phyloP scores from a whole-genome alignment of 106 monocot species.

The Agapanthus africanus region DNA sequence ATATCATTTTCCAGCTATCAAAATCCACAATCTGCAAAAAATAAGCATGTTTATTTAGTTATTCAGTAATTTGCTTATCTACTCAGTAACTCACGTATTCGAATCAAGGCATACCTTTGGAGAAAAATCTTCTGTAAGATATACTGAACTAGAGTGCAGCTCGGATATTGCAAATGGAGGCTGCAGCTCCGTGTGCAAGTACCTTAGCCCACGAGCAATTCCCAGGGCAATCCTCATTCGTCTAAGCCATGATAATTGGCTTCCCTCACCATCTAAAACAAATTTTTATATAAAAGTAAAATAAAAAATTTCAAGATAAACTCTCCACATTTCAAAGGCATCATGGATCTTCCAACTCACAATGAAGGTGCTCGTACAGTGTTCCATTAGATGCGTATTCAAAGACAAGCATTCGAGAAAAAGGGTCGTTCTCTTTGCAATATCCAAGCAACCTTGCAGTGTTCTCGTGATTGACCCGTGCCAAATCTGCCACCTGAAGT shows the following conservation, averaged over 20 bases:
- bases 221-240: slow-evolving; percentile 84
- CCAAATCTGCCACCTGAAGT: slow-evolving; percentile 72
- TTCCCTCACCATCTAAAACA: slow-evolving; percentile 62
- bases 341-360: slow-evolving; percentile 39
- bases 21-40: slow-evolving; percentile 98
- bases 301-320: too few species aligned
- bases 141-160: slow-evolving; percentile 62
- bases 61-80: too few species aligned
- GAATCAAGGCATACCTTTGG: slow-evolving; percentile 75
- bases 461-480: slow-evolving; percentile 77
- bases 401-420: slow-evolving; percentile 86
- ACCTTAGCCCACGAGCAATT: slow-evolving; percentile 68
- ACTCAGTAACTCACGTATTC: too few species aligned
- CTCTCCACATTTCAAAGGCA: too few species aligned
- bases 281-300: too few species aligned
- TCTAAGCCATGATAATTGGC: slow-evolving; percentile 75
- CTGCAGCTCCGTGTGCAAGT: slow-evolving; percentile 83
- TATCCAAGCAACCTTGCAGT: slow-evolving; percentile 73
- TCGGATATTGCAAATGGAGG: slow-evolving; percentile 75
- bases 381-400: slow-evolving; percentile 98
- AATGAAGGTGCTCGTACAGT: slow-evolving; percentile 90
- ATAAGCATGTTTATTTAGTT: background rate
- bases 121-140: slow-evolving; percentile 94
- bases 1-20: slow-evolving; percentile 91
- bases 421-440: slow-evolving; percentile 75